A percentile compares a stretch with the other conserved stretches of the same genome.
These are phyloP conservation scores for Metschnikowia colocasiae DNA, from an alignment of 805 yeast genomes.

Conservation along the genomic window DNA sequence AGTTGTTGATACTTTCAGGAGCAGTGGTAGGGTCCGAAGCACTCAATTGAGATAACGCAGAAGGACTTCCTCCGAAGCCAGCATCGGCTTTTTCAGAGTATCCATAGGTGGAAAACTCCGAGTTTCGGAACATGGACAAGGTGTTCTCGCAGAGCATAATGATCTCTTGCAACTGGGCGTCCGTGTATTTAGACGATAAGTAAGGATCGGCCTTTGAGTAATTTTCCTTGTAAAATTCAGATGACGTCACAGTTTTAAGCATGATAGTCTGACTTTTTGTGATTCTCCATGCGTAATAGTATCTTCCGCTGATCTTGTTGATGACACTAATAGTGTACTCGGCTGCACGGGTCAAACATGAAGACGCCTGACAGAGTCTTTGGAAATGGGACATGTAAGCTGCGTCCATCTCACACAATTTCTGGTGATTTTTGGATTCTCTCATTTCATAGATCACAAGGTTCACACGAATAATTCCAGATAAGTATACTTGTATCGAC, in stretches of 20 bases:
- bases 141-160: constrained; percentile 17
- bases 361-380: constrained; percentile 16
- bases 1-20: constrained; percentile 18
- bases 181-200: constrained; percentile 15
- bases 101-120: constrained; percentile 12
- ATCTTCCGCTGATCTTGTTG: constrained; percentile 49
- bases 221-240: constrained; percentile 29
- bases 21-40: neutral
- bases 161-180: constrained; percentile 26
- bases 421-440: constrained; percentile 21
- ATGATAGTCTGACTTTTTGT: constrained; percentile 52
- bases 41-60: neutral
- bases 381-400: constrained; percentile 11
- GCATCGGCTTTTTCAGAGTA: constrained; percentile 13
- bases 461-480: constrained; percentile 30
- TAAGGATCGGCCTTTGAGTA: constrained; percentile 15
- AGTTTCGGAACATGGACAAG: constrained; percentile 12
- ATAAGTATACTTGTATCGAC: constrained; percentile 28
- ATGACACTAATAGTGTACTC: constrained; percentile 20
- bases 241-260: constrained; percentile 30
- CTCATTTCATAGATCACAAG: constrained; percentile 25
- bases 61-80: constrained; percentile 3
- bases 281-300: constrained; percentile 67
- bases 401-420: constrained; percentile 5
- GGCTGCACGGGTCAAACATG: constrained; percentile 23